Evolutionary conservation across 1,284 basidiomycete genomes (phyloP).

Genomic region (Moniliella sp.): DNA sequence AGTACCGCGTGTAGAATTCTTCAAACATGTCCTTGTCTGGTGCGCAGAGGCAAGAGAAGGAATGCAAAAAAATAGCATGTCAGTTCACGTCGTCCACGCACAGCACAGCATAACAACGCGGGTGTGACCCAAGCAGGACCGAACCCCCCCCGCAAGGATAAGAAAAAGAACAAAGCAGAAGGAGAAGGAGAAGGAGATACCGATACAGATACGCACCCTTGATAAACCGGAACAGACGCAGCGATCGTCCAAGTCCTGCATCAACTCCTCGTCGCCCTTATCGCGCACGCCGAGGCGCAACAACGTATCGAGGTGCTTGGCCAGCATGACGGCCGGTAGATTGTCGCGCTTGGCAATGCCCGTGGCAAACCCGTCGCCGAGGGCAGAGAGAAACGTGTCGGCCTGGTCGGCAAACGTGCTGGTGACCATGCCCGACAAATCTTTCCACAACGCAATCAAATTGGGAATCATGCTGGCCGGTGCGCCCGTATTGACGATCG

Average conservation of each 20-base stretch:
- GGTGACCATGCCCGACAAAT: too few relatives aligned
- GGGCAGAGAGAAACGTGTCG: slow-evolving; percentile 32
- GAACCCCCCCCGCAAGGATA: too few relatives aligned
- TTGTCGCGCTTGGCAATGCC: slow-evolving; percentile 62
- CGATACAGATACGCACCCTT: slow-evolving; percentile 3
- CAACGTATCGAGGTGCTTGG: slow-evolving; percentile 63
- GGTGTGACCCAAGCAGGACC: too few relatives aligned
- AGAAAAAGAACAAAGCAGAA: too few relatives aligned
- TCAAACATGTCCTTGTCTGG: slow-evolving; percentile 39
- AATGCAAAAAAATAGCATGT: slow-evolving; percentile 39
- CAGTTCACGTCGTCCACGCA: slow-evolving; percentile 43
- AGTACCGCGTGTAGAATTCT: slow-evolving; percentile 69
- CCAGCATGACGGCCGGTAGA: slow-evolving; percentile 82
- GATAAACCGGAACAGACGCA: slow-evolving; percentile 68
- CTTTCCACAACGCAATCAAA: too few relatives aligned
- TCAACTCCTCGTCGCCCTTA: slow-evolving; percentile 50
- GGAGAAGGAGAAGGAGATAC: too few relatives aligned
- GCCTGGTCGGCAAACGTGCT: too few relatives aligned
- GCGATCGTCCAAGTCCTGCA: slow-evolving; percentile 50
- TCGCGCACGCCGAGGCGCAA: slow-evolving; percentile 65
- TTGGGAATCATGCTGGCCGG: too few relatives aligned
- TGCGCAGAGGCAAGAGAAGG: background rate
- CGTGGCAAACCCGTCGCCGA: slow-evolving; percentile 51
- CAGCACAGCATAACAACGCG: slow-evolving; percentile 1
- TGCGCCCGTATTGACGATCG: too few relatives aligned